Base-by-base conservation (phyloP, 768 basidiomycete genomes). In the Psilocybe tampanensis region DNA sequence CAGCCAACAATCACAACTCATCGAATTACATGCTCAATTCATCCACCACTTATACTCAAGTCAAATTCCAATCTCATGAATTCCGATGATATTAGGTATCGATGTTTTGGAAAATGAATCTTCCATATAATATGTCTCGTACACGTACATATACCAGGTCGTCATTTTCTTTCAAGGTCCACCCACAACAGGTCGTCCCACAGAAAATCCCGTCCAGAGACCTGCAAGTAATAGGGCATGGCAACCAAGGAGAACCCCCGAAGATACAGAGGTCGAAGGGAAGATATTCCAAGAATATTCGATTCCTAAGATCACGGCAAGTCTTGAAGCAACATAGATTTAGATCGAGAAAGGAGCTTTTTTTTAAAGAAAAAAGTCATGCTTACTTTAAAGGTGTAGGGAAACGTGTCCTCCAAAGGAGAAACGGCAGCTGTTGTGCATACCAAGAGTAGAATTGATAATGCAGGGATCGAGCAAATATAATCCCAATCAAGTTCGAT, bases 391-490 rank as follows among this genome's bases (percentile, higher is more conserved):
- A 17, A 23, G 74, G 24, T 13, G 81, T 47, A 15, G 89, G 89
- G 68, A 84, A 90, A 51, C 73, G 78, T 4, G 90, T 88, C 67
- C 85, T 85, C 82, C 86, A 95, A 3, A 84, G 76, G 24, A 98
- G 71, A 67, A 95, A 88, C 1, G 96, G 94, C 32, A 96, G 70
- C 64, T 95, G 93, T 55, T 92, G 89, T 9, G 89, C 92, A 69
- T 98, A 98, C 97, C 97, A 99, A 5, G 92, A 88, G 70, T 97
- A 97, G 72, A 99, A 99, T 64, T 99, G 97, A 69, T 98, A 98
- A 69, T 99, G 97, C 43, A 99, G 75, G 9, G 96, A 98, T 18
- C 97, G 86, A 19, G 97, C 93, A 69, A 92, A 97, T 7, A 92
- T 60, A 33, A 98, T 89, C 17, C 97, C 97, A 51, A 97, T 87